phyloP scores from a whole-genome alignment of 2,329 filamentous ascomycete genomes.

The Monilinia aucupariae region DNA sequence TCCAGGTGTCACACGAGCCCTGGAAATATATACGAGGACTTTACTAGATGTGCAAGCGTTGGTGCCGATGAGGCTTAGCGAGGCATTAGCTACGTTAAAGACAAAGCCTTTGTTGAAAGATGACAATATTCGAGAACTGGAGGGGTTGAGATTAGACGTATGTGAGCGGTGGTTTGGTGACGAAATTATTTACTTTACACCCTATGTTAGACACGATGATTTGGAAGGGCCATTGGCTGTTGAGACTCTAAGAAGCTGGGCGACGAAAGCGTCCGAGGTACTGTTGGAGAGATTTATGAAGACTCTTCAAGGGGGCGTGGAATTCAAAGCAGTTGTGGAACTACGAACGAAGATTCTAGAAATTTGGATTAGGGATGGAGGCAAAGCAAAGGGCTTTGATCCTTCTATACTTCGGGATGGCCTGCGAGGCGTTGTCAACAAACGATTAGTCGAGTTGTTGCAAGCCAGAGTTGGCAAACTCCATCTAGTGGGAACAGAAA shows the following conservation, averaged over 20 bases:
- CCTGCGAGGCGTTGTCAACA: constrained; percentile 63
- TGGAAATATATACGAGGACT: constrained; percentile 71
- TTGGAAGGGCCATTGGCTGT: constrained; percentile 55
- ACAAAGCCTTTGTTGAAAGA: constrained; percentile 67
- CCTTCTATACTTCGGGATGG: constrained; percentile 62
- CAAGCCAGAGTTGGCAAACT: constrained; percentile 59
- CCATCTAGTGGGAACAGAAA: constrained; percentile 57
- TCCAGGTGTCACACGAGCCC: constrained; percentile 51
- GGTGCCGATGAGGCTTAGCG: constrained; percentile 65
- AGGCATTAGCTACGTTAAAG: constrained; percentile 65
- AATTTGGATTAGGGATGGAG: constrained; percentile 68
- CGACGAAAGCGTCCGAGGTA: constrained; percentile 52
- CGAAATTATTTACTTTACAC: constrained; percentile 78
- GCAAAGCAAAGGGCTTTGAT: constrained; percentile 60
- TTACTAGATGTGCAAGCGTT: constrained; percentile 71
- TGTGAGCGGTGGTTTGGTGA: constrained; percentile 75
- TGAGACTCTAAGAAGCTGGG: constrained; percentile 60
- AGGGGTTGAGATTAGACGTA: constrained; percentile 71
- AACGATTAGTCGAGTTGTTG: constrained; percentile 58
- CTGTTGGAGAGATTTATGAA: constrained; percentile 58
- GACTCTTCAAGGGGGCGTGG: constrained; percentile 53
- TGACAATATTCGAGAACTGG: constrained; percentile 55
- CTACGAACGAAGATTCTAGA: constrained; percentile 66
- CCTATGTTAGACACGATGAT: constrained; percentile 80
- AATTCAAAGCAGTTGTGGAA: constrained; percentile 64